Evolutionary conservation across 169 alveolate genomes (phyloP).

Genomic region (Amoebophrya sp.): DNA sequence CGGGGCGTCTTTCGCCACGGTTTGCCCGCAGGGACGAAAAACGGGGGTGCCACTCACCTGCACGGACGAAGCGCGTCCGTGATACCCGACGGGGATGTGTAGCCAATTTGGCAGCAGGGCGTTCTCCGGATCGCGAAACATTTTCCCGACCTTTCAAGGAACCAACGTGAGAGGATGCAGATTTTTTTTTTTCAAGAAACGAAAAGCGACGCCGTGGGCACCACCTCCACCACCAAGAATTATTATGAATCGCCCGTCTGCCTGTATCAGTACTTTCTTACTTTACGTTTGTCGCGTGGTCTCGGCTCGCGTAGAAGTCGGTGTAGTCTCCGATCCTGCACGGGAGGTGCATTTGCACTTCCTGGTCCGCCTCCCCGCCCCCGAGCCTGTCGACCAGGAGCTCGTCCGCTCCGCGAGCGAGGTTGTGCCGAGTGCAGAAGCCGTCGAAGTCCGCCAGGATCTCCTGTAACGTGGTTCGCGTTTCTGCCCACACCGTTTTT

Average conservation of each 20-base stretch:
- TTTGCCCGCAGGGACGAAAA: slow-evolving; percentile 48
- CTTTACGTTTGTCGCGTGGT: slow-evolving; percentile 53
- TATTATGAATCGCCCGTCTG: no score
- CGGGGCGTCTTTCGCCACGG: slow-evolving; percentile 29
- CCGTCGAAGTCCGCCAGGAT: no score
- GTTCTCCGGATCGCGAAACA: slow-evolving; percentile 55
- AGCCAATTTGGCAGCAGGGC: slow-evolving; percentile 66
- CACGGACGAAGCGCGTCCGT: slow-evolving; percentile 66
- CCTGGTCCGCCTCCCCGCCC: slow-evolving; percentile 13
- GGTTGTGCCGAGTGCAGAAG: no score
- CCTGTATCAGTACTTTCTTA: not conserved
- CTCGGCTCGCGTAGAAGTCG: slow-evolving; percentile 59
- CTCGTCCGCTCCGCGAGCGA: no score
- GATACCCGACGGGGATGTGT: slow-evolving; percentile 70
- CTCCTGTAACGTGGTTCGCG: no score
- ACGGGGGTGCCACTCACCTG: slow-evolving; percentile 42
- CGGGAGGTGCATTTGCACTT: slow-evolving; percentile 48
- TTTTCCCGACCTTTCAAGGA: slow-evolving; percentile 44
- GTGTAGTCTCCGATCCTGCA: slow-evolving; percentile 62
- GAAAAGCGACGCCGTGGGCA: no score
- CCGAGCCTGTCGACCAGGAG: no score
- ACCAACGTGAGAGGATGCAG: no score
- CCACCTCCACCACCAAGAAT: no score
- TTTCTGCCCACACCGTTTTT: no score
- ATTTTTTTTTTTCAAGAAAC: not conserved